Percentiles rank a stretch among this genome's conserved stretches.
Evolutionary conservation across 129 eudicot genomes (phyloP).

Genomic region (Escallonia rubra): DNA sequence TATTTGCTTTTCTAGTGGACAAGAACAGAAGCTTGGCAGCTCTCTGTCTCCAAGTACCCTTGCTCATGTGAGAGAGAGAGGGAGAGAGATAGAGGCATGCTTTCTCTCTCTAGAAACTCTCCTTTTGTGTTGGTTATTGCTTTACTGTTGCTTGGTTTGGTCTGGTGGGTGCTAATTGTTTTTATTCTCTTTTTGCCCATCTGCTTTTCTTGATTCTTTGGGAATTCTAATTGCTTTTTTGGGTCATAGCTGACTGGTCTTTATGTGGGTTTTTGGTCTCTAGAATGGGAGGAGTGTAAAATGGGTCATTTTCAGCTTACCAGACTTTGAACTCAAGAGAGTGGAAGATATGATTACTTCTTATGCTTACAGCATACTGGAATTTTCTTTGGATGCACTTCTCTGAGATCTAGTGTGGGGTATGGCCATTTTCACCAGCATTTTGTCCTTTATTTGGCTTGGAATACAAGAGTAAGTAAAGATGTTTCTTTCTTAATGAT

Average conservation of each 20-base stretch:
- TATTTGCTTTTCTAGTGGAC: constrained; percentile 17
- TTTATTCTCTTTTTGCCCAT: constrained; percentile 6
- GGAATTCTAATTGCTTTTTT: constrained; percentile 13
- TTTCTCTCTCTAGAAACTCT: constrained; percentile 14
- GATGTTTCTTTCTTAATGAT: constrained; percentile 25
- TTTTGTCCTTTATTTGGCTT: constrained; percentile 29
- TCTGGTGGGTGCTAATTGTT: constrained; percentile 3
- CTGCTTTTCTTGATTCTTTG: constrained; percentile 20
- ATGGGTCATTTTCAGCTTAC: constrained; percentile 15
- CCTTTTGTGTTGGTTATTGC: constrained; percentile 9
- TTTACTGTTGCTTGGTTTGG: constrained; percentile 20
- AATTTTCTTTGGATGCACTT: constrained; percentile 55
- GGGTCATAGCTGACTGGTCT: background rate
- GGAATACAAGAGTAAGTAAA: constrained; percentile 52
- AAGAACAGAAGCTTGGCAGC: constrained; percentile 26
- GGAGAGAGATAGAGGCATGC: constrained; percentile 9
- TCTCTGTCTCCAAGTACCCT: constrained; percentile 21
- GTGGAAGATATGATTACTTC: constrained; percentile 38
- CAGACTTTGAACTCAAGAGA: constrained; percentile 41
- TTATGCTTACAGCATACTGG: constrained; percentile 16
- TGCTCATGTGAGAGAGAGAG: constrained; percentile 14
- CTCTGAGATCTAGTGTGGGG: constrained; percentile 84
- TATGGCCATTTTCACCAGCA: constrained; percentile 27
- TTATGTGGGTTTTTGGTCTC: background rate
- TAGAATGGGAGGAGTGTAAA: constrained; percentile 5